A percentile compares a stretch with the other conserved stretches of the same genome.
Conservation (phyloP, 257 asterid genomes). For the Anisodus acutangulus region DNA sequence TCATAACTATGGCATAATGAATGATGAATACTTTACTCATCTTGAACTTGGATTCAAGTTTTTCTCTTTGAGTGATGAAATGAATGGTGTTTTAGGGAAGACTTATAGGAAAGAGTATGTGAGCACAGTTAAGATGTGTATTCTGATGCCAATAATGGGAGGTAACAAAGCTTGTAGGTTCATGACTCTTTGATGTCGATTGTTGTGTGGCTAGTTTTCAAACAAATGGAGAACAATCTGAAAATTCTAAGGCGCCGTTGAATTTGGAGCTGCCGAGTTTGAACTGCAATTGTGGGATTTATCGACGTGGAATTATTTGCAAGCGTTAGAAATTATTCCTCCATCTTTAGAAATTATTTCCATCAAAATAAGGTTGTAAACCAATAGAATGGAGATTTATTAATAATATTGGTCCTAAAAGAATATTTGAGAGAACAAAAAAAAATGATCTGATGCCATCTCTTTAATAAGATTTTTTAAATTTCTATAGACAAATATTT, state of each 20-base stretch:
- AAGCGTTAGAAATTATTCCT: constrained; percentile 13
- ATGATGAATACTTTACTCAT: constrained; percentile 39
- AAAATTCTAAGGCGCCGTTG: neutral
- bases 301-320: constrained; percentile 31
- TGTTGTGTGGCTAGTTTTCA: constrained; percentile 31
- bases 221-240: neutral
- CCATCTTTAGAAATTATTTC: no score
- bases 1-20: constrained; percentile 32
- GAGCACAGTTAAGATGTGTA: constrained; percentile 35
- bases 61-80: constrained; percentile 16
- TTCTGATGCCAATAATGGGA: constrained; percentile 36
- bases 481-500: no score
- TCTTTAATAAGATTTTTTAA: no score
- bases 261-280: constrained; percentile 30
- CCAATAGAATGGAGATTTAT: no score
- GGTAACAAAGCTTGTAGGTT: constrained; percentile 27
- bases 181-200: constrained; percentile 29
- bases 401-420: no score
- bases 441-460: no score
- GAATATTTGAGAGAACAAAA: no score
- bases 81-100: constrained; percentile 36
- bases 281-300: constrained; percentile 27
- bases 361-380: no score
- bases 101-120: constrained; percentile 33
- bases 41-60: constrained; percentile 40